Percentiles rank a stretch among this genome's conserved stretches.
phyloP scores from a whole-genome alignment of 345 rosid species.

The Kernera saxatilis region DNA sequence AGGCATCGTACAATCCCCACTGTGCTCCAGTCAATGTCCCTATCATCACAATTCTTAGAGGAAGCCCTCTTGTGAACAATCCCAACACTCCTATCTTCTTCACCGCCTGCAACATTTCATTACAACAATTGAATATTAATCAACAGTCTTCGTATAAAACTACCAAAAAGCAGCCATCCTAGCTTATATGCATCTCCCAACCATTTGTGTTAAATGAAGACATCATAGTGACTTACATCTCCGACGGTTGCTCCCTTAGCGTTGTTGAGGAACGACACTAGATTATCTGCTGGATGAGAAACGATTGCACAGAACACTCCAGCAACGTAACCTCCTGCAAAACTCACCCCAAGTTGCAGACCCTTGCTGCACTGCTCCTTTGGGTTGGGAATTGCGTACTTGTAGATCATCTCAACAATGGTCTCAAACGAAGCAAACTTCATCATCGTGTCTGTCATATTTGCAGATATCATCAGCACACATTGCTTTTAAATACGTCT shows the following conservation, averaged over 20 bases:
- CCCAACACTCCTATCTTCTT: slow-evolving; percentile 89
- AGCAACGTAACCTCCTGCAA: slow-evolving; percentile 92
- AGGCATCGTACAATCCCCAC: slow-evolving; percentile 95
- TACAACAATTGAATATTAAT: background rate
- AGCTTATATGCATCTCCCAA: background rate
- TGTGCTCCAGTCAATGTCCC: slow-evolving; percentile 98
- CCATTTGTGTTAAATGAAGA: background rate
- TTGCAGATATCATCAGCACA: background rate
- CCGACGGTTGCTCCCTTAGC: slow-evolving; percentile 97
- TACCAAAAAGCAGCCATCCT: no score
- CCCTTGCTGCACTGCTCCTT: slow-evolving; percentile 81
- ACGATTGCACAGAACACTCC: slow-evolving; percentile 88
- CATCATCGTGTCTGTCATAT: slow-evolving; percentile 94
- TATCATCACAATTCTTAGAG: slow-evolving; percentile 96
- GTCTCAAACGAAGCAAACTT: slow-evolving; percentile 96
- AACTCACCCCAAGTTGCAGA: slow-evolving; percentile 88
- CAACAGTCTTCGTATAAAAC: background rate
- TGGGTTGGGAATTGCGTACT: slow-evolving; percentile 76
- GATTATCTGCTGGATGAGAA: slow-evolving; percentile 95
- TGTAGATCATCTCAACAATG: slow-evolving; percentile 85
- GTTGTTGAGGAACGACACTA: slow-evolving; percentile 95
- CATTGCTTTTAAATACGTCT: background rate
- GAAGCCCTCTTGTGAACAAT: slow-evolving; percentile 93
- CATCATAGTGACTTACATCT: slow-evolving; percentile 53
- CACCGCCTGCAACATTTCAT: slow-evolving; percentile 64